Evolutionary conservation across 495 filamentous ascomycete genomes (phyloP), one percentile per base, ranked within the genome.

Genomic region (Penicillium goetzii): DNA sequence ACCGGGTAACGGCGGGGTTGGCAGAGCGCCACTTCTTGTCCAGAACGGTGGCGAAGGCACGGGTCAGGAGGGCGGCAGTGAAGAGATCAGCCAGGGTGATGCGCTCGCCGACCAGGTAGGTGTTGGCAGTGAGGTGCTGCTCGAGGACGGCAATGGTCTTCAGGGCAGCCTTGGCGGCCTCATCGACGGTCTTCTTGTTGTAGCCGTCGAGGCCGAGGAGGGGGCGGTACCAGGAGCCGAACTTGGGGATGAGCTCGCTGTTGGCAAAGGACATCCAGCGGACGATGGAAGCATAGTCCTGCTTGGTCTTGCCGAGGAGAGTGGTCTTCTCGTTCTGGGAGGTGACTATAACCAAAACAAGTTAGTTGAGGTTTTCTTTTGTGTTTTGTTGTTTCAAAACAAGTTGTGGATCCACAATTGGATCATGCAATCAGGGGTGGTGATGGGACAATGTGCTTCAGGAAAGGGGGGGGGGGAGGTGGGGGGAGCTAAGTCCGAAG

Each of bases 261-360:
- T 97, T 97, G 85, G 87, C 87, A 80, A 87, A 96, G 50, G 93
- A 97, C 89, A 96, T 89, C 93, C 93, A 97, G 73, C 89, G 89
- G 75, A 99, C 84, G 82, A 99, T 98, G 68, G 94, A 93, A 71
- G 95, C 95, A 80, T 94, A 94, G 85, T 99, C 95, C 83, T 98
- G 93, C 89, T 99, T 99, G 81, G 93, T 98, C 88, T 97, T 97
- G 73, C 95, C 95, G 64, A 99, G 85, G 56, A 99, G 91, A 66
- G 92, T 93, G 66, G 96, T 99, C 88, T 97, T 98, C 88, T 98
- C 95, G 79, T 99, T 98, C 84, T 99, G 95, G 70, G 95, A 97
- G 74, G 95, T 92, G 73, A 99, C 95, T 99, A 75, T 62, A 62
- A 67, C 34, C 64, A 64, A 62, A 55, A 68, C 70, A 64, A 65